phyloP scores from a whole-genome alignment of 2,329 filamentous ascomycete species.

The Leptographium wingfieldii region DNA sequence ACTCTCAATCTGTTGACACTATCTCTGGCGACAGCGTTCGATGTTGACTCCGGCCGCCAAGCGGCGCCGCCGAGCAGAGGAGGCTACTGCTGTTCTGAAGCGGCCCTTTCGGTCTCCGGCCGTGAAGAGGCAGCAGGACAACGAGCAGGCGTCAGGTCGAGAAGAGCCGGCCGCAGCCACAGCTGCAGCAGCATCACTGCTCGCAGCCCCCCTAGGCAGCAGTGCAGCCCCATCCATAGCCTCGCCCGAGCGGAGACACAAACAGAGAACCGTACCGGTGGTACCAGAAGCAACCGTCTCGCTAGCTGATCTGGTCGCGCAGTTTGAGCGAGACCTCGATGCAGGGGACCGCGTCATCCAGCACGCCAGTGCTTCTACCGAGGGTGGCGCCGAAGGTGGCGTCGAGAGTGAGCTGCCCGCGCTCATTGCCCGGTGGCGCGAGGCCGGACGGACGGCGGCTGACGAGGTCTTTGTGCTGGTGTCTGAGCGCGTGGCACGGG shows the following conservation, averaged over 20 bases:
- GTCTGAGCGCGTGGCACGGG: conserved; percentile 32
- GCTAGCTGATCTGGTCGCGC: conserved; percentile 3
- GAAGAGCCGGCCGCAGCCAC: background rate
- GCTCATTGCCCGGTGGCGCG: conserved; percentile 48
- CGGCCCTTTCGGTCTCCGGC: conserved; percentile 61
- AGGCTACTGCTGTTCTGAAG: conserved; percentile 43
- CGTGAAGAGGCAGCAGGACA: background rate
- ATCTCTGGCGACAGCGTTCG: background rate
- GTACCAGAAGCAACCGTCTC: background rate
- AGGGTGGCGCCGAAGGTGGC: background rate
- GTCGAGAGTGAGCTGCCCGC: conserved; percentile 41
- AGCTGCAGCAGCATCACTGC: background rate
- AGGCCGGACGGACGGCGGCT: conserved; percentile 46
- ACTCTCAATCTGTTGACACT: background rate
- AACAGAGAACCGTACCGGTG: conserved; percentile 21
- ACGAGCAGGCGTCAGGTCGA: background rate
- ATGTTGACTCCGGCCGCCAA: conserved; percentile 26
- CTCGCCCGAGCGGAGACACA: conserved; percentile 17
- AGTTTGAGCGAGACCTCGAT: conserved; percentile 7
- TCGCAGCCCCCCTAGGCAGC: background rate
- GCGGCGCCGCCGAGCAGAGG: conserved; percentile 50
- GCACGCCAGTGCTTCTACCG: background rate
- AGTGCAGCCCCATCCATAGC: background rate
- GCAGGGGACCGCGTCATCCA: conserved; percentile 2
- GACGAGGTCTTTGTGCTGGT: conserved; percentile 54